Evolutionary conservation across 2,329 filamentous ascomycete genomes (phyloP), one percentile per base, ranked within the genome.

Genomic region (Paraphoma chrysanthemicola): DNA sequence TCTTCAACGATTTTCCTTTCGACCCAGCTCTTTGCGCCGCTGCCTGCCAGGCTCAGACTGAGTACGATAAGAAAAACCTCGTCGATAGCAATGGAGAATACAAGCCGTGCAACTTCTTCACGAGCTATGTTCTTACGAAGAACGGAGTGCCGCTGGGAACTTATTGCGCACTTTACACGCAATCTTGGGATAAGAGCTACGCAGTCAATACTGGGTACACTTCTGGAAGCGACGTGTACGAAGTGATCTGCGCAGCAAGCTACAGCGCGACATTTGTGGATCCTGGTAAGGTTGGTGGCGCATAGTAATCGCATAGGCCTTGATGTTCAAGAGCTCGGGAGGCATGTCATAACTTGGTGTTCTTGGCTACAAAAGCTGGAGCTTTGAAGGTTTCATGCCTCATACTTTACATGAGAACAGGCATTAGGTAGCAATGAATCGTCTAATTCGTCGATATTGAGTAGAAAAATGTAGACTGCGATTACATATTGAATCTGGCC

Each of bases 91-190:
- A 67, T 18, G 71, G 70, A 16, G 66, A 63, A 9, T 76, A 74
- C 51, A 67, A 65, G 51, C 59, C 73, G 38, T 78, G 76, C 69
- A 77, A 76, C 59, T 77, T 77, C 64, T 76, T 71, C 60, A 75
- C 74, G 33, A 68, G 71, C 10, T 79, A 78, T 50, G 68, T 78
- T n/a, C 61, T 78, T 14, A 66, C 62, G 30, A 68, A 74, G 51
- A 73, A 75, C 49, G 69, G 66, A 14, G 54, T 70, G 28, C 73
- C 76, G 2, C 68, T 77, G 44, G 76, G 75, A n/a, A 73, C 73
- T 30, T 77, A 77, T 63, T 78, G 76, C 53, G 56, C 60, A 45
- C 44, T 69, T 17, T 70, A 72, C 56, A 70, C 69, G 4, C 59
- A 61, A 43, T 14, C 33, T 4, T 71, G 66, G 64, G 56, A 48